A percentile compares a stretch with the other conserved stretches of the same genome.
Conservation (phyloP, 257 asterid species). For the Capsicum chinense region DNA sequence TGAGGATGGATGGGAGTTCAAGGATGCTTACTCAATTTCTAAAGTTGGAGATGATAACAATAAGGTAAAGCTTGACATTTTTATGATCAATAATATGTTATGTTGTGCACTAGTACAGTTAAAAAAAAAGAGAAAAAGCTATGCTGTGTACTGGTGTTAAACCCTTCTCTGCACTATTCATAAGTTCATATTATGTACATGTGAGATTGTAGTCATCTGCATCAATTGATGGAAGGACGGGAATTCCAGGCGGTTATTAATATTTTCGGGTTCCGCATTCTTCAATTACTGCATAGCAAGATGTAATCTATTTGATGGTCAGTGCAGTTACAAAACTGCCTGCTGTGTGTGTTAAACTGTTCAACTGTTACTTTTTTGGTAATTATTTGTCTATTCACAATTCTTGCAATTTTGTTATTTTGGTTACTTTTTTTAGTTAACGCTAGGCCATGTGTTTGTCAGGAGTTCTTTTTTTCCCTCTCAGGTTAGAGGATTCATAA, state of each 20-base stretch:
- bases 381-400: background rate
- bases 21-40: slow-evolving; percentile 59
- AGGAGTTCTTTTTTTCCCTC: background rate
- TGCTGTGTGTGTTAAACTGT: background rate
- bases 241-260: slow-evolving; percentile 24
- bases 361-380: background rate
- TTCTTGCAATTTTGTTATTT: background rate
- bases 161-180: background rate
- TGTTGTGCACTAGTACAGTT: background rate
- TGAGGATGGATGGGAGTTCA: slow-evolving; percentile 75
- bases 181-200: slow-evolving; percentile 29
- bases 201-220: slow-evolving; percentile 29
- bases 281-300: background rate
- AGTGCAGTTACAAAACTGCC: slow-evolving; percentile 13
- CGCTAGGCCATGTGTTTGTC: background rate
- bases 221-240: slow-evolving; percentile 19
- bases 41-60: slow-evolving; percentile 37
- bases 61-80: slow-evolving; percentile 46
- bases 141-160: slow-evolving; percentile 10
- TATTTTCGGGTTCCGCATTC: background rate
- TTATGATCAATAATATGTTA: background rate
- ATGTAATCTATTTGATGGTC: background rate
- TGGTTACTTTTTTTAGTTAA: background rate
- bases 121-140: background rate
- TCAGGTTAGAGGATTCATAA: slow-evolving; percentile 11